These are phyloP conservation scores for Syncephalastrum monosporum DNA, from an alignment of 371 early-diverging fungal genomes.

Conservation along the genomic window DNA sequence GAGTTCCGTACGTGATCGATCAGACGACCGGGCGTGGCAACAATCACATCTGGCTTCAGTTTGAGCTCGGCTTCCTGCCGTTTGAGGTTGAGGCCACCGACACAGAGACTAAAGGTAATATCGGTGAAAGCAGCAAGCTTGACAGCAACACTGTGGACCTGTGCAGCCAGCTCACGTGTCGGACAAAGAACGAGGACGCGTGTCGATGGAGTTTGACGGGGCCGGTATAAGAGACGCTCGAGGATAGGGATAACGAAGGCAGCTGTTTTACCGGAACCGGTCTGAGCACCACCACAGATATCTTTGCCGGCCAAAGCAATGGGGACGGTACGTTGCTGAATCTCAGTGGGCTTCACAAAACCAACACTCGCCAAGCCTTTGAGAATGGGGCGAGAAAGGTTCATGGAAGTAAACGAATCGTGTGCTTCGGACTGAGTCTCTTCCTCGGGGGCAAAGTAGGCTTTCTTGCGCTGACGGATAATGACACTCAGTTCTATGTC, in stretches of 20 bases:
- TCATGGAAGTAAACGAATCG: slow-evolving; percentile 84
- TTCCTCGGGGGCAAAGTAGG: slow-evolving; percentile 73
- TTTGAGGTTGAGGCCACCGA: slow-evolving; percentile 92
- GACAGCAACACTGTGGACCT: slow-evolving; percentile 92
- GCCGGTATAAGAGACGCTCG: slow-evolving; percentile 91
- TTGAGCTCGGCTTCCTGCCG: slow-evolving; percentile 92
- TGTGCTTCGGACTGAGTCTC: slow-evolving; percentile 49
- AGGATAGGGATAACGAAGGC: slow-evolving; percentile 98
- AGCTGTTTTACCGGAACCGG: slow-evolving; percentile 99
- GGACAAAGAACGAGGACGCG: slow-evolving; percentile 98
- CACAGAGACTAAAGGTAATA: slow-evolving; percentile 83
- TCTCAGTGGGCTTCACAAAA: slow-evolving; percentile 93
- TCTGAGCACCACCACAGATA: slow-evolving; percentile 99
- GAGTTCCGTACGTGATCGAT: slow-evolving; percentile 98
- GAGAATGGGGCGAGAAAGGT: slow-evolving; percentile 93
- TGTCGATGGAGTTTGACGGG: slow-evolving; percentile 74
- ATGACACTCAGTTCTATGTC: slow-evolving; percentile 9
- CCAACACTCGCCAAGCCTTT: slow-evolving; percentile 89
- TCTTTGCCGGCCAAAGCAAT: slow-evolving; percentile 97
- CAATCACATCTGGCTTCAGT: slow-evolving; percentile 93
- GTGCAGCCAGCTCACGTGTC: slow-evolving; percentile 99
- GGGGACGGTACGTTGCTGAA: slow-evolving; percentile 97
- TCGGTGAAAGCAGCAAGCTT: slow-evolving; percentile 89
- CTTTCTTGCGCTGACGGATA: slow-evolving; percentile 59
- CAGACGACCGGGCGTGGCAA: slow-evolving; percentile 99